Percentiles rank a stretch among this genome's conserved stretches.
Conservation (phyloP, 495 filamentous ascomycete genomes). For the Talaromyces ruber region DNA sequence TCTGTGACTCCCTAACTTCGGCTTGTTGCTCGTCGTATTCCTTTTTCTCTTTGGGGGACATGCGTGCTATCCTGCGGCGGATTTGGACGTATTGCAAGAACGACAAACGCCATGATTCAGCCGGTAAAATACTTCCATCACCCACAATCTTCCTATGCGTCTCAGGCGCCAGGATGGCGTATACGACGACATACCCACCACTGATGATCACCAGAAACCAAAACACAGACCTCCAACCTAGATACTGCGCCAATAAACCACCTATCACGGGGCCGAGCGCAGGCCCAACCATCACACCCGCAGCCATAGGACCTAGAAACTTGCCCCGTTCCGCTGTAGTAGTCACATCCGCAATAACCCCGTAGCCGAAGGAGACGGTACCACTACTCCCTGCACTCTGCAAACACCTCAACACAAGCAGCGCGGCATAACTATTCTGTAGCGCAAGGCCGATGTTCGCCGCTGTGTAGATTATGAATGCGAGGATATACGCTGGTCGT, state of each 20-base stretch:
- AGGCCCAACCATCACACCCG: slow-evolving; percentile 16
- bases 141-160: slow-evolving; percentile 64
- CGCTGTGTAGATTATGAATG: slow-evolving; percentile 48
- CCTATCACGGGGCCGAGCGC: slow-evolving; percentile 35
- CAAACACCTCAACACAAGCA: slow-evolving; percentile 53
- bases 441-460: slow-evolving; percentile 59
- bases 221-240: slow-evolving; percentile 35
- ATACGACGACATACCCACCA: slow-evolving; percentile 25
- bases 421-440: slow-evolving; percentile 48
- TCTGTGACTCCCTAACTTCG: neutral
- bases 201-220: slow-evolving; percentile 34
- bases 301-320: slow-evolving; percentile 41
- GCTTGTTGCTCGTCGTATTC: slow-evolving; percentile 16
- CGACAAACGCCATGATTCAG: slow-evolving; percentile 27
- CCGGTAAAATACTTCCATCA: slow-evolving; percentile 41
- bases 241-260: slow-evolving; percentile 23
- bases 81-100: slow-evolving; percentile 26
- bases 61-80: slow-evolving; percentile 11
- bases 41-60: slow-evolving; percentile 13
- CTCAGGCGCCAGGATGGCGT: slow-evolving; percentile 52
- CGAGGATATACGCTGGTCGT: slow-evolving; percentile 49
- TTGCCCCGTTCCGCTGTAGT: slow-evolving; percentile 49
- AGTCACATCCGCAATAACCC: slow-evolving; percentile 53
- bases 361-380: slow-evolving; percentile 49
- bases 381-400: slow-evolving; percentile 50